These are phyloP conservation scores for Pueraria montana DNA, from an alignment of 306 rosid genomes.

Conservation along the genomic window DNA sequence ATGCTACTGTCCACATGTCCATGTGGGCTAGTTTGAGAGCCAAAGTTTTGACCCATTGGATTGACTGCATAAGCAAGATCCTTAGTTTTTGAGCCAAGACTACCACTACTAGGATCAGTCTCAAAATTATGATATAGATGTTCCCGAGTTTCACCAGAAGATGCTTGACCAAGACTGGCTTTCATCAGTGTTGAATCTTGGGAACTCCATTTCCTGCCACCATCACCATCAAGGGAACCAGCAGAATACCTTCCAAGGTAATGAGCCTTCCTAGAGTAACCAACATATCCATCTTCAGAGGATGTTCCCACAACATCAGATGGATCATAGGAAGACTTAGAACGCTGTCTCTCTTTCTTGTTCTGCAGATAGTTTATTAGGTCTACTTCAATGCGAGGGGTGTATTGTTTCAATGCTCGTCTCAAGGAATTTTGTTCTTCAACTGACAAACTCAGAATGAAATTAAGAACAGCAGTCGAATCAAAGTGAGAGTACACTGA, in stretches of 20 bases:
- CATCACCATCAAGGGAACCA: conserved; percentile 86
- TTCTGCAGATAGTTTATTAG: conserved; percentile 90
- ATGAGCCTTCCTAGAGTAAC: conserved; percentile 78
- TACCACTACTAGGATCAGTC: conserved; percentile 62
- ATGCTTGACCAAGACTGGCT: conserved; percentile 66
- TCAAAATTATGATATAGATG: conserved; percentile 67
- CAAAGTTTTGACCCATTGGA: conserved; percentile 62
- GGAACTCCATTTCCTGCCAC: conserved; percentile 96
- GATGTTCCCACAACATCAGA: conserved; percentile 98
- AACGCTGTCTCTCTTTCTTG: conserved; percentile 93
- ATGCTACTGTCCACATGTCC: conserved; percentile 63
- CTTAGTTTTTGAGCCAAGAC: conserved; percentile 62
- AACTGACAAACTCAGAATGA: conserved; percentile 91
- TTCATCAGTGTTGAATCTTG: conserved; percentile 75
- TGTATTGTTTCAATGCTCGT: conserved; percentile 93
- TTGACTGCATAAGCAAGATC: conserved; percentile 58
- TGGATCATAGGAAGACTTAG: conserved; percentile 88
- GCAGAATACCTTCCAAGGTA: conserved; percentile 89
- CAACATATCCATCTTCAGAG: conserved; percentile 89
- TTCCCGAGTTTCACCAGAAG: conserved; percentile 72
- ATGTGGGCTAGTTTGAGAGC: conserved; percentile 62
- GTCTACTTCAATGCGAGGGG: conserved; percentile 99
- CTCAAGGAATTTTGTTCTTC: conserved; percentile 98
- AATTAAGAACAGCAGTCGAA: conserved; percentile 85
- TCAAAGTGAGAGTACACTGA: conserved; percentile 96